Conservation (phyloP, 139 green algal genomes). For the Picochlorum costavermella region DNA sequence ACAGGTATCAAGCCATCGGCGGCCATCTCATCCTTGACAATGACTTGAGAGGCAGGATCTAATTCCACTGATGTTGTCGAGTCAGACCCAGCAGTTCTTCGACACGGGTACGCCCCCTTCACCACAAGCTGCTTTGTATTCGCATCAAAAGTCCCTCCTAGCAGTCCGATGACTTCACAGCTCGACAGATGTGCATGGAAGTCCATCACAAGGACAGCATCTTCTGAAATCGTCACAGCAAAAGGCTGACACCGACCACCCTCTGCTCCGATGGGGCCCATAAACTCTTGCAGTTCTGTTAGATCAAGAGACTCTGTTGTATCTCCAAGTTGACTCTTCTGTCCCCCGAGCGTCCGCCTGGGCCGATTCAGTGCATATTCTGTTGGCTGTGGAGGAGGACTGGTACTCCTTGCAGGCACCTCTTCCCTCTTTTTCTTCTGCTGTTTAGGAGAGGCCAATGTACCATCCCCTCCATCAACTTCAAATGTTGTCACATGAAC, state of each 20-base stretch:
- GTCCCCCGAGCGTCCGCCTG: conserved; percentile 20
- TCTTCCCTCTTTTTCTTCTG: conserved; percentile 4
- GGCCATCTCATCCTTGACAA: conserved; percentile 47
- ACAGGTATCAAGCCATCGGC: conserved; percentile 41
- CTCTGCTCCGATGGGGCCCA: conserved; percentile 38
- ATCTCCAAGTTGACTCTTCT: conserved; percentile 34
- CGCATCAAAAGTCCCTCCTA: conserved; percentile 50
- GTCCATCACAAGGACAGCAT: conserved; percentile 54
- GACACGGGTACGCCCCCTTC: conserved; percentile 46
- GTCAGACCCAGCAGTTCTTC: conserved; percentile 16
- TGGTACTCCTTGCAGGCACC: background rate
- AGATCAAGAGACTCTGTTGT: conserved; percentile 62
- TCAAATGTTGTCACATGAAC: conserved; percentile 28
- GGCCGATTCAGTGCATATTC: conserved; percentile 60
- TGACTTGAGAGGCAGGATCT: conserved; percentile 55
- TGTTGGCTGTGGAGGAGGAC: conserved; percentile 29
- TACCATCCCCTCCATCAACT: conserved; percentile 12
- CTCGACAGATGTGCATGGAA: conserved; percentile 54
- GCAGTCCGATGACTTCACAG: conserved; percentile 56
- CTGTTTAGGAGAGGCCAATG: background rate
- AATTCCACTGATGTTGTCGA: conserved; percentile 64
- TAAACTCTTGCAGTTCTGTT: conserved; percentile 41
- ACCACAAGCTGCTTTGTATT: conserved; percentile 29
- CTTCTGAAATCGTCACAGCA: conserved; percentile 33
- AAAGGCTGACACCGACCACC: conserved; percentile 52